These are phyloP conservation scores for Coemansia sp. DNA, from an alignment of 192 early-diverging fungal genomes.

Conservation along the genomic window DNA sequence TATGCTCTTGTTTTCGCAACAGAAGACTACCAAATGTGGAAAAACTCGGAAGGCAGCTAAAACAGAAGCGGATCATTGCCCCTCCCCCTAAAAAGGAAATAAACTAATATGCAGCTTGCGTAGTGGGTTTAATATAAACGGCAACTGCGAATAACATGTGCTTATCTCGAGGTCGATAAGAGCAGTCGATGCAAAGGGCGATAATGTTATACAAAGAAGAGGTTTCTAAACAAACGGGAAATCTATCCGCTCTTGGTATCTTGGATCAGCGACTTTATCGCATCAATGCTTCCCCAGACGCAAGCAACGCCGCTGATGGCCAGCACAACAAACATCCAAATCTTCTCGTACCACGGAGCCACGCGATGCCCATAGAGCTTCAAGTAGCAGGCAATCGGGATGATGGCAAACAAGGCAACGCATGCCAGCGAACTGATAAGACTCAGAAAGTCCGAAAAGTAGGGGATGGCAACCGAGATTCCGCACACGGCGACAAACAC, in stretches of 20 bases:
- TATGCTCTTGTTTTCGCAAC: neutral
- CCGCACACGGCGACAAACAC: slow-evolving; percentile 57
- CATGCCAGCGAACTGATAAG: slow-evolving; percentile 74
- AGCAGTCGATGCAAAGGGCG: too few relatives aligned
- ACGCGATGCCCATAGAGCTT: slow-evolving; percentile 62
- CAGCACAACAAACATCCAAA: slow-evolving; percentile 57
- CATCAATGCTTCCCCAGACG: slow-evolving; percentile 65
- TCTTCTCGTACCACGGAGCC: slow-evolving; percentile 41
- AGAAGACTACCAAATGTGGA: neutral
- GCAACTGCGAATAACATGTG: too few relatives aligned
- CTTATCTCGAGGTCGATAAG: too few relatives aligned
- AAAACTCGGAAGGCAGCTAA: neutral
- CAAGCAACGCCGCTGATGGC: slow-evolving; percentile 57
- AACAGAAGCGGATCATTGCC: too few relatives aligned
- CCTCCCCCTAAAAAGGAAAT: too few relatives aligned
- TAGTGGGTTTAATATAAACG: too few relatives aligned
- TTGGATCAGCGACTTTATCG: slow-evolving; percentile 60
- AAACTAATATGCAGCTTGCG: too few relatives aligned
- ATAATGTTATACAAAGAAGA: too few relatives aligned
- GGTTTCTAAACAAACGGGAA: too few relatives aligned
- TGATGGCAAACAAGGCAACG: slow-evolving; percentile 65
- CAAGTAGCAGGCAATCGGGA: slow-evolving; percentile 72
- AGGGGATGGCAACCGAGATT: slow-evolving; percentile 67
- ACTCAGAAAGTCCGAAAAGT: slow-evolving; percentile 73
- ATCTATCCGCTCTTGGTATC: slow-evolving; percentile 25